Evolutionary conservation across 805 yeast genomes (phyloP).

Genomic region (Lachancea waltii): DNA sequence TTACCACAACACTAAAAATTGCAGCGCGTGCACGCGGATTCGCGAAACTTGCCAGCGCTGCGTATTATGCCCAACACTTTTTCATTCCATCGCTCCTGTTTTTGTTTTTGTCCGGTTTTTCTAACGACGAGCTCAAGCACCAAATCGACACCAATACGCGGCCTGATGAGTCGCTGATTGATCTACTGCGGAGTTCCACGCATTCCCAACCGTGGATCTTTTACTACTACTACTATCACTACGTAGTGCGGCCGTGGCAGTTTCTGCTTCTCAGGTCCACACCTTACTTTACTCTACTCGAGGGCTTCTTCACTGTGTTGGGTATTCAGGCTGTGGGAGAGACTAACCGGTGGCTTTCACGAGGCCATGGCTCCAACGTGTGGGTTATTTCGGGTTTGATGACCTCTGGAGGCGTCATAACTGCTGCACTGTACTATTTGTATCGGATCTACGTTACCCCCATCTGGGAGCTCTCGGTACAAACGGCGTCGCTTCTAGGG

Average conservation of each 20-base stretch:
- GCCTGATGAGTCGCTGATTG: constrained; percentile 19
- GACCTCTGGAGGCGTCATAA: constrained; percentile 65
- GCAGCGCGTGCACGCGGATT: constrained; percentile 28
- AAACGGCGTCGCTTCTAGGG: constrained; percentile 79
- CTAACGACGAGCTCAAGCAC: constrained; percentile 28
- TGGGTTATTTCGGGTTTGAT: constrained; percentile 74
- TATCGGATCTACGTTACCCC: constrained; percentile 79
- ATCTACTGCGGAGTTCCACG: constrained; percentile 6
- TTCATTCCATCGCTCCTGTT: constrained; percentile 77
- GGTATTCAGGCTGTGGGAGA: constrained; percentile 92
- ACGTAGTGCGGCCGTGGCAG: constrained; percentile 62
- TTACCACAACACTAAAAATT: constrained; percentile 66
- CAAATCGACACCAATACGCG: constrained; percentile 20
- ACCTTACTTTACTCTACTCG: constrained; percentile 80
- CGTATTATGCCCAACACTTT: constrained; percentile 78
- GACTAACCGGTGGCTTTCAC: constrained; percentile 58
- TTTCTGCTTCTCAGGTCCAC: constrained; percentile 70
- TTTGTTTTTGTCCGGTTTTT: constrained; percentile 53
- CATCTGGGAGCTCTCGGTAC: constrained; percentile 59
- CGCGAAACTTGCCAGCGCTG: constrained; percentile 28
- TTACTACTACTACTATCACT: constrained; percentile 31
- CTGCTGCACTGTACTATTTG: constrained; percentile 71
- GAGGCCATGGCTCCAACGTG: constrained; percentile 51
- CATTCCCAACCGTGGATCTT: constrained; percentile 23
- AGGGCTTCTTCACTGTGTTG: constrained; percentile 87